Percentiles rank a stretch among this genome's conserved stretches.
phyloP scores from a whole-genome alignment of 371 early-diverging fungal species.

The Mortierella sp. region DNA sequence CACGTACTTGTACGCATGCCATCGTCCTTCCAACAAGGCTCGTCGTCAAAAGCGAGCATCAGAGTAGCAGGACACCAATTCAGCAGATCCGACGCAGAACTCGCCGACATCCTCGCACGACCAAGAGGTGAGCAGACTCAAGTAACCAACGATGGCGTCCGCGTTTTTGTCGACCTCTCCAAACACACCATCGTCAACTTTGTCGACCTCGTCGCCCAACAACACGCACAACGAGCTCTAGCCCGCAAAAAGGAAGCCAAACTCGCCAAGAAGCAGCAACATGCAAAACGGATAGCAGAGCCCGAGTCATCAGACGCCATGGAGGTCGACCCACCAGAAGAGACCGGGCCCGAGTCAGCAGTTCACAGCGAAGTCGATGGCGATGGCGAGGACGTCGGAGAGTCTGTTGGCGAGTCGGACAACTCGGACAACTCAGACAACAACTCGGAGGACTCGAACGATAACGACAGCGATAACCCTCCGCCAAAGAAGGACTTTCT shows the following conservation, averaged over 20 bases:
- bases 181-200: constrained; percentile 56
- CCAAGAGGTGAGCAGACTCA: background rate
- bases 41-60: background rate
- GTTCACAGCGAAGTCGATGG: constrained; percentile 39
- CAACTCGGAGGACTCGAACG: constrained; percentile 36
- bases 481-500: constrained; percentile 31
- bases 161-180: constrained; percentile 45
- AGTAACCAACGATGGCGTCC: constrained; percentile 23
- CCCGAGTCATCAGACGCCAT: constrained; percentile 18
- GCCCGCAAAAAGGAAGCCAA: constrained; percentile 7
- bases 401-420: constrained; percentile 29
- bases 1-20: background rate
- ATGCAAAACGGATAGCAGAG: constrained; percentile 3
- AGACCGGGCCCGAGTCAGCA: constrained; percentile 23
- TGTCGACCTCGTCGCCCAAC: constrained; percentile 28
- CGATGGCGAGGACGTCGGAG: constrained; percentile 44
- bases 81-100: background rate
- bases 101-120: background rate
- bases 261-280: constrained; percentile 4
- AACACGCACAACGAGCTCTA: constrained; percentile 1
- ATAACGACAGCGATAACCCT: constrained; percentile 29
- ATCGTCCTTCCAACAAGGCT: constrained; percentile 5
- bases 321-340: constrained; percentile 50
- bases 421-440: constrained; percentile 34
- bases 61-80: background rate